Evolutionary conservation across 192 early-diverging fungal genomes (phyloP).

Genomic region (Phycomyces nitens): DNA sequence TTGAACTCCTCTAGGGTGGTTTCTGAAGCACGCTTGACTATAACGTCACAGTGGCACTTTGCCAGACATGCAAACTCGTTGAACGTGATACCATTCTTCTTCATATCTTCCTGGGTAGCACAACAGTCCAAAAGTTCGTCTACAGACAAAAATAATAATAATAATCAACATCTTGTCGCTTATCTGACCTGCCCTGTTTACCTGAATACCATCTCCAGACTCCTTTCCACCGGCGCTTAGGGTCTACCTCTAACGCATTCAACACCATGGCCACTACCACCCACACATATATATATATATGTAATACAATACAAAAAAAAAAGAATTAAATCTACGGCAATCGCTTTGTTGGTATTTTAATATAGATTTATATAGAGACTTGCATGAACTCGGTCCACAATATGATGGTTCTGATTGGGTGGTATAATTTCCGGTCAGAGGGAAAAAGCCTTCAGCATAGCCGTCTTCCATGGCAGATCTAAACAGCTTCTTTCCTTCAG

Average conservation of each 20-base stretch:
- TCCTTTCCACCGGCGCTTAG: slow-evolving; percentile 85
- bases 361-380: not conserved
- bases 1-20: slow-evolving; percentile 75
- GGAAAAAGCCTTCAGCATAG: slow-evolving; percentile 83
- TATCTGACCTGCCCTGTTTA: no score
- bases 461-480: slow-evolving; percentile 71
- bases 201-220: slow-evolving; percentile 83
- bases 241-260: slow-evolving; percentile 90
- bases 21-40: slow-evolving; percentile 66
- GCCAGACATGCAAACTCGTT: slow-evolving; percentile 88
- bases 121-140: slow-evolving; percentile 77
- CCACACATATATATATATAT: not conserved
- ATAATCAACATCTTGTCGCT: no score
- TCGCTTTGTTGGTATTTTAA: not conserved
- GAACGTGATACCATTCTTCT: slow-evolving; percentile 83
- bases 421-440: slow-evolving; percentile 84
- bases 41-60: slow-evolving; percentile 79
- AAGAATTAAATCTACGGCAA: not conserved
- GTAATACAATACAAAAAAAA: not conserved
- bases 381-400: slow-evolving; percentile 81
- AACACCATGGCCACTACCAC: slow-evolving; percentile 79
- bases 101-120: slow-evolving; percentile 65
- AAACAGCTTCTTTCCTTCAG: slow-evolving; percentile 74
- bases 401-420: slow-evolving; percentile 86
- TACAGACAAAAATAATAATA: no score